Evolutionary conservation across 1,284 basidiomycete species (phyloP).

Genomic region (Ceratobasidium theobromae): DNA sequence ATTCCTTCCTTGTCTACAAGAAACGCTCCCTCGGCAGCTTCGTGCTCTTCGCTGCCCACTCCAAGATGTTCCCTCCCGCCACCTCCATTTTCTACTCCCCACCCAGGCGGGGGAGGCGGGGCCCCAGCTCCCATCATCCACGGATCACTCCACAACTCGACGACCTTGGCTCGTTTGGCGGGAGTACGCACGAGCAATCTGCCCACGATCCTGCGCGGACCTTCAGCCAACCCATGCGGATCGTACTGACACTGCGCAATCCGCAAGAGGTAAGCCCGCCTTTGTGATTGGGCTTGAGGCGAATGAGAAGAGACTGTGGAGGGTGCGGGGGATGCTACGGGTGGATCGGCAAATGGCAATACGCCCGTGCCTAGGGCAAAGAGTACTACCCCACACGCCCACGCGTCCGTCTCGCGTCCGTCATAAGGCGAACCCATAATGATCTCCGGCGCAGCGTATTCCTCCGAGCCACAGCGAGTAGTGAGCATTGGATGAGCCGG

Average conservation of each 20-base stretch:
- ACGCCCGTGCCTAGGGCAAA: slow-evolving; percentile 70
- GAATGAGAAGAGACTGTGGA: slow-evolving; percentile 2
- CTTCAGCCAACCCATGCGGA: slow-evolving; percentile 60
- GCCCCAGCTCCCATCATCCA: slow-evolving; percentile 55
- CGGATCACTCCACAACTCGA: slow-evolving; percentile 64
- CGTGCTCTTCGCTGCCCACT: background rate
- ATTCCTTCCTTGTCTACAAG: slow-evolving; percentile 32
- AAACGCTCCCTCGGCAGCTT: slow-evolving; percentile 31
- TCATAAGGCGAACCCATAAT: slow-evolving; percentile 80
- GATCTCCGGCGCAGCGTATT: slow-evolving; percentile 89
- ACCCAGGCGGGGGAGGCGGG: slow-evolving; percentile 29
- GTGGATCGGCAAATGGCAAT: slow-evolving; percentile 58
- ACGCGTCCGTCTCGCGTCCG: slow-evolving; percentile 83
- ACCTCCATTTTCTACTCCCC: background rate
- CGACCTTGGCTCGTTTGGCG: slow-evolving; percentile 57
- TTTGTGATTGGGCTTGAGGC: slow-evolving; percentile 18
- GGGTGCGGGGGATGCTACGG: slow-evolving; percentile 19
- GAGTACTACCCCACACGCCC: slow-evolving; percentile 85
- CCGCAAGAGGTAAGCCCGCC: slow-evolving; percentile 55
- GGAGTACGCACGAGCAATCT: slow-evolving; percentile 70
- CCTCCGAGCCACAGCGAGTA: slow-evolving; percentile 88
- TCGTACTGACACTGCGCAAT: slow-evolving; percentile 77
- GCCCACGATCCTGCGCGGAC: slow-evolving; percentile 57
- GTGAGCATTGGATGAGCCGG: slow-evolving; percentile 68
- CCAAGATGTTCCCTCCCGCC: too few species aligned